These are phyloP conservation scores for Trichoderma sp. DNA, from an alignment of 2,329 filamentous ascomycete genomes.

Conservation along the genomic window DNA sequence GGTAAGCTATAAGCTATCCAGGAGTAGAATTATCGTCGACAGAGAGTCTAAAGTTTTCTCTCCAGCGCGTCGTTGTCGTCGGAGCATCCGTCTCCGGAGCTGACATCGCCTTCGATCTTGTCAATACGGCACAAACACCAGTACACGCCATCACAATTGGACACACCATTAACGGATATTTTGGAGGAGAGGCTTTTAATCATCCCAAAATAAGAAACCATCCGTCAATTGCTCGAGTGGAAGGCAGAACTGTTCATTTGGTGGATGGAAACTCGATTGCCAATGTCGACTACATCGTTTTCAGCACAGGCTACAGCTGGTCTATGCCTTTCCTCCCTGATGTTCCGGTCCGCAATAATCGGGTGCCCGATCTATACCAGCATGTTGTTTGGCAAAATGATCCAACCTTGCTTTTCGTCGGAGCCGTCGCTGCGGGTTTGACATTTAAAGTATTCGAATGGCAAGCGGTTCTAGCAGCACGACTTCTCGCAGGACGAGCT, in stretches of 20 bases:
- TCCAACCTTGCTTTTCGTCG: slow-evolving; percentile 55
- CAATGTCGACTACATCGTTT: slow-evolving; percentile 60
- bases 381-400: slow-evolving; percentile 56
- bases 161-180: slow-evolving; percentile 50
- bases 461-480: slow-evolving; percentile 61
- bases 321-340: slow-evolving; percentile 58
- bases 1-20: slow-evolving; percentile 31
- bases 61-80: slow-evolving; percentile 56
- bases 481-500: slow-evolving; percentile 54
- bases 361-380: slow-evolving; percentile 54
- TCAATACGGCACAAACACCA: slow-evolving; percentile 43
- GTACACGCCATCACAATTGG: slow-evolving; percentile 52
- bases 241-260: slow-evolving; percentile 50
- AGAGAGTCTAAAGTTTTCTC: not conserved
- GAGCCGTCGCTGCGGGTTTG: slow-evolving; percentile 54
- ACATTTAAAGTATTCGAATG: slow-evolving; percentile 70
- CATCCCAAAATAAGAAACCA: slow-evolving; percentile 50
- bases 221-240: slow-evolving; percentile 48
- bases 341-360: slow-evolving; percentile 51
- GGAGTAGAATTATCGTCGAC: not conserved
- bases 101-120: slow-evolving; percentile 57
- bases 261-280: slow-evolving; percentile 51
- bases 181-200: slow-evolving; percentile 58
- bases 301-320: slow-evolving; percentile 66
- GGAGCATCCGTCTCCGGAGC: slow-evolving; percentile 63